Conservation (phyloP, 306 rosid genomes). For the Cicer chorassanicum region DNA sequence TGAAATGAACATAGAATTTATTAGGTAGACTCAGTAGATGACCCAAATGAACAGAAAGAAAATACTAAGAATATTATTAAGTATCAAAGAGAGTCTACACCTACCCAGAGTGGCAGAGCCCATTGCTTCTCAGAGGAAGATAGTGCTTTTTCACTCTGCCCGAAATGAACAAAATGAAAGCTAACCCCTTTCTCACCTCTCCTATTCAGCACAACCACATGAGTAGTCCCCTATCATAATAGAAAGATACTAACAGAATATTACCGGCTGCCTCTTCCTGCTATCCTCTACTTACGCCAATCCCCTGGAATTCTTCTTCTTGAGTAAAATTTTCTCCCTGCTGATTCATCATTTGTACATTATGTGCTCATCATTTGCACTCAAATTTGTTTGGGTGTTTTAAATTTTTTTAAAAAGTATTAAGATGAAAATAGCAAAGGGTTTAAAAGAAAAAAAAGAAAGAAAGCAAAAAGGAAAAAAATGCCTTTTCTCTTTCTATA, state of each 20-base stretch:
- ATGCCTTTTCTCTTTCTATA: background rate
- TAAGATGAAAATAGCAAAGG: background rate
- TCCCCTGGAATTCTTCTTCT: background rate
- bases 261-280: background rate
- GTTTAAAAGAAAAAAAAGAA: background rate
- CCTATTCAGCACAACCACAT: background rate
- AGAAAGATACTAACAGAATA: too few species aligned
- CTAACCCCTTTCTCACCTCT: background rate
- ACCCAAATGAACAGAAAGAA: background rate
- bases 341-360: background rate
- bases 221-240: background rate
- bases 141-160: too few species aligned
- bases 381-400: constrained; percentile 1
- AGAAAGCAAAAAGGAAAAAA: background rate
- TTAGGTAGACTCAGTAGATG: background rate
- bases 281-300: background rate
- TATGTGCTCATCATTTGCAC: background rate
- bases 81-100: background rate
- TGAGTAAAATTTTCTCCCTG: background rate
- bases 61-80: background rate
- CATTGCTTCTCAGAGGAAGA: too few species aligned
- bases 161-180: background rate
- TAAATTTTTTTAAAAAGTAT: background rate
- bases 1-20: background rate
- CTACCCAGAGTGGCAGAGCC: background rate